Evolutionary conservation across 2,329 filamentous ascomycete species (phyloP), one percentile per base, ranked within the genome.

Genomic region (Apiospora saccharicola): DNA sequence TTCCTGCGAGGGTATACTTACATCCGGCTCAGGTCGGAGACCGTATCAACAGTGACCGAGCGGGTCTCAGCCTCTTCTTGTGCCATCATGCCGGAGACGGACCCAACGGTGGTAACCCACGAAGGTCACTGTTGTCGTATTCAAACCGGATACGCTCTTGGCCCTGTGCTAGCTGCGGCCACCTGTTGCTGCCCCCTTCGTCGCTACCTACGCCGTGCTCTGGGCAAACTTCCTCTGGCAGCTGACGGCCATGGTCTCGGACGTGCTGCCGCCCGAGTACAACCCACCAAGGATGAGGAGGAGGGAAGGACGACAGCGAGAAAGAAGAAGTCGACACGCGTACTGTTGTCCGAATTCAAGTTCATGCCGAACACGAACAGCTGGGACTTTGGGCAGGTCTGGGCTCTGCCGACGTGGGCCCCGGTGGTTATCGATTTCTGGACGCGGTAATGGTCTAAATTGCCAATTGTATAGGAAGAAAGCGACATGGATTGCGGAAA

Each of bases 331-430:
- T 7, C 8, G 22, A 5, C 47, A n/a, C 47, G 47, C 7, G 47
- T 47, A 14, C 7, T 71, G 16, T 43, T 26, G 30, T 47, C 34
- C 53, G n/a, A 51, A 71, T 73, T 71, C n/a, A 57, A 46, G 4
- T 71, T 69, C 0, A 74, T 68, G 73, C 78, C 19, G 75, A 75
- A 19, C 46, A 74, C 80, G 41, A 75, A 72, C 0, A 71, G 73
- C 30, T 81, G 80, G 79, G 79, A 76, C 4, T 81, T 81, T 68
- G 77, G 79, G 0, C 80, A 82, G 72, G 78, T 80, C 4, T 71
- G 81, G 3, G 74, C 79, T 0, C 69, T 81, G 24, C 77, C 77
- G 5, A 78, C 78, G 0, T 81, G 80, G 80, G 73, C 76, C 12
- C 78, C 80, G 0, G 76, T 81, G 1, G 3, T 51, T 13, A 13